phyloP scores from a whole-genome alignment of 495 filamentous ascomycete genomes.

The Neurospora sp. region DNA sequence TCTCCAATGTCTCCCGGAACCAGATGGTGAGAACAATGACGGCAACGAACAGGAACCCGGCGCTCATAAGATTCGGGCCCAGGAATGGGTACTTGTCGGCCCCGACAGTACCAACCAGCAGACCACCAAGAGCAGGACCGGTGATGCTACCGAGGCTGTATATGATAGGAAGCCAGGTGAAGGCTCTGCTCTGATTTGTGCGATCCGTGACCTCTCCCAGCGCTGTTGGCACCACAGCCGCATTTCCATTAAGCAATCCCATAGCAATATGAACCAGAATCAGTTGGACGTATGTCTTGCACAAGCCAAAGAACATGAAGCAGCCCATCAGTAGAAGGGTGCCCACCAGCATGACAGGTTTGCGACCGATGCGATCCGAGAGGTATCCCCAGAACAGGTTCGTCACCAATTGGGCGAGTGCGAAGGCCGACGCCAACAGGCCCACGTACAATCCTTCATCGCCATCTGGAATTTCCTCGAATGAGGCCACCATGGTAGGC shows the following conservation, averaged over 20 bases:
- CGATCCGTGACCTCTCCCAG: constrained; percentile 91
- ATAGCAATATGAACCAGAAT: constrained; percentile 77
- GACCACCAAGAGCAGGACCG: constrained; percentile 79
- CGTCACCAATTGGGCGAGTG: constrained; percentile 80
- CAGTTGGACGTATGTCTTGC: constrained; percentile 70
- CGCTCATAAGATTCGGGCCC: constrained; percentile 68
- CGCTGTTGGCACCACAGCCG: constrained; percentile 76
- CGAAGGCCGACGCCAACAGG: constrained; percentile 79
- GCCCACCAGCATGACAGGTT: constrained; percentile 82
- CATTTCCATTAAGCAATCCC: constrained; percentile 89
- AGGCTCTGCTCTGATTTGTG: constrained; percentile 84
- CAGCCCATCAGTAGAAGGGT: constrained; percentile 70
- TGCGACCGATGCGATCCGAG: constrained; percentile 81
- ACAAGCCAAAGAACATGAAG: constrained; percentile 84
- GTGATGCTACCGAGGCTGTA: constrained; percentile 92
- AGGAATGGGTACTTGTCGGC: constrained; percentile 67
- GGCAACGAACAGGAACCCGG: constrained; percentile 59
- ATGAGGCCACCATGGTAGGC: constrained; percentile 78
- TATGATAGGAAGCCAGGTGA: constrained; percentile 84
- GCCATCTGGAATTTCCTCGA: constrained; percentile 61
- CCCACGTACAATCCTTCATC: constrained; percentile 86
- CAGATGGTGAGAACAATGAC: constrained; percentile 63
- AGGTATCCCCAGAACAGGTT: constrained; percentile 93
- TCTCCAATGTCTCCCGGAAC: constrained; percentile 82
- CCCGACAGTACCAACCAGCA: constrained; percentile 51